A percentile compares a stretch with the other conserved stretches of the same genome.
Evolutionary conservation across 495 filamentous ascomycete species (phyloP).

Genomic region (Oidiodendron maius): DNA sequence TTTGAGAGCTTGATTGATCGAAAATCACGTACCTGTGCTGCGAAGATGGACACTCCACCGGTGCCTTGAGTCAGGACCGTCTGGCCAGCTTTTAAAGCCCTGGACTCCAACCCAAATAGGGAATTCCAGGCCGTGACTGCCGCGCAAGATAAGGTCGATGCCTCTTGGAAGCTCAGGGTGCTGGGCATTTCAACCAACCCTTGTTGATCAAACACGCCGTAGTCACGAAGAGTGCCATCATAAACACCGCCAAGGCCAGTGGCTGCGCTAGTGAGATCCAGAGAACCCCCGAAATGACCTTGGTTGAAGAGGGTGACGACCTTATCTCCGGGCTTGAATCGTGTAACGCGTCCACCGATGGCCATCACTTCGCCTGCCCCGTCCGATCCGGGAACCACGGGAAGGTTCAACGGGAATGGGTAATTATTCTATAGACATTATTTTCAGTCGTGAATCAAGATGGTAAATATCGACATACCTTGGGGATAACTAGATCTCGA

Average conservation of each 20-base stretch:
- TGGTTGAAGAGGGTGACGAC: constrained; percentile 39
- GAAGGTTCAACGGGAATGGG: too few species aligned
- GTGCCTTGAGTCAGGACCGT: constrained; percentile 40
- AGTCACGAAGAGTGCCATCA: constrained; percentile 34
- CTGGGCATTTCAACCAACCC: constrained; percentile 32
- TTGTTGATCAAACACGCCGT: constrained; percentile 32
- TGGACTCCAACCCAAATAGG: constrained; percentile 34
- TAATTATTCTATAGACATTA: too few species aligned
- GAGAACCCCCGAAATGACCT: constrained; percentile 33
- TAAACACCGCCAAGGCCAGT: constrained; percentile 31
- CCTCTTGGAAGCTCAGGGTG: constrained; percentile 36
- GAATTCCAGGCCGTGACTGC: constrained; percentile 42
- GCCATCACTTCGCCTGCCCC: too few species aligned
- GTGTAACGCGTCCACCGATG: constrained; percentile 20
- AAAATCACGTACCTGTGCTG: constrained; percentile 33
- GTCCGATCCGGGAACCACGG: too few species aligned
- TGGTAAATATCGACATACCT: constrained; percentile 46
- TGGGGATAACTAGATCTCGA: constrained; percentile 52
- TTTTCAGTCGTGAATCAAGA: too few species aligned
- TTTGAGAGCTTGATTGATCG: too few species aligned
- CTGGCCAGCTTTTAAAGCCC: too few species aligned
- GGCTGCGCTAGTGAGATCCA: constrained; percentile 26
- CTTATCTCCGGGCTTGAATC: constrained; percentile 28
- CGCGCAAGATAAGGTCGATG: constrained; percentile 36
- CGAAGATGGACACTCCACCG: constrained; percentile 34